Conservation (phyloP, 495 filamentous ascomycete species). For the Talaromyces adpressus region DNA sequence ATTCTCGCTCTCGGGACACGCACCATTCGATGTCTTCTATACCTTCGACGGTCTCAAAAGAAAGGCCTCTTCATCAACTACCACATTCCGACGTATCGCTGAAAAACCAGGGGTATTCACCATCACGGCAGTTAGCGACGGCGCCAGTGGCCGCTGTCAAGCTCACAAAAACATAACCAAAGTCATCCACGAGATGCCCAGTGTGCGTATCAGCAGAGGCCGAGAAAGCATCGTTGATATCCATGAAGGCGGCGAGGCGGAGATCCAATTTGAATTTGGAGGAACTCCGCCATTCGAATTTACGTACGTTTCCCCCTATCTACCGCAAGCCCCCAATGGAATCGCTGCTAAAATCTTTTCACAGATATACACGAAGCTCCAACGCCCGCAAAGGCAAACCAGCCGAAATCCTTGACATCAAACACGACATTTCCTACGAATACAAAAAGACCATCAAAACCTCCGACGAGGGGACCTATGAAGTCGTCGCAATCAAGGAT, state of each 20-base stretch:
- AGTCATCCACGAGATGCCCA: conserved; percentile 83
- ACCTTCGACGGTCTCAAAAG: conserved; percentile 69
- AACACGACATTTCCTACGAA: conserved; percentile 75
- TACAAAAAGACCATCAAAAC: conserved; percentile 72
- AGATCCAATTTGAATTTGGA: conserved; percentile 88
- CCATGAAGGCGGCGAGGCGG: conserved; percentile 88
- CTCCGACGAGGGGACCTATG: conserved; percentile 90
- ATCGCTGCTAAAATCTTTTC: conserved; percentile 6
- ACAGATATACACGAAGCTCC: conserved; percentile 79
- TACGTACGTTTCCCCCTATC: conserved; percentile 45
- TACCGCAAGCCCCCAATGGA: neutral
- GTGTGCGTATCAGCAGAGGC: conserved; percentile 80
- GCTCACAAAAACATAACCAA: conserved; percentile 69
- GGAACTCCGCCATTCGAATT: conserved; percentile 97
- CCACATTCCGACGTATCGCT: conserved; percentile 83
- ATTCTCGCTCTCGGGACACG: conserved; percentile 79
- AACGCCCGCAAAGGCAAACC: conserved; percentile 71
- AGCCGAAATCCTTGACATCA: conserved; percentile 76
- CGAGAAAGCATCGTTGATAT: conserved; percentile 76
- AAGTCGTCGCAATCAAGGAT: conserved; percentile 93
- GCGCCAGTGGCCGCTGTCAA: conserved; percentile 67
- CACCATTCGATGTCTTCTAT: conserved; percentile 91
- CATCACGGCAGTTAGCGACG: conserved; percentile 77
- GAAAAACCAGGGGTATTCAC: conserved; percentile 83
- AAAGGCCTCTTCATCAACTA: conserved; percentile 69